Conservation (phyloP, 2,329 filamentous ascomycete genomes). For the Fusarium hostae region DNA sequence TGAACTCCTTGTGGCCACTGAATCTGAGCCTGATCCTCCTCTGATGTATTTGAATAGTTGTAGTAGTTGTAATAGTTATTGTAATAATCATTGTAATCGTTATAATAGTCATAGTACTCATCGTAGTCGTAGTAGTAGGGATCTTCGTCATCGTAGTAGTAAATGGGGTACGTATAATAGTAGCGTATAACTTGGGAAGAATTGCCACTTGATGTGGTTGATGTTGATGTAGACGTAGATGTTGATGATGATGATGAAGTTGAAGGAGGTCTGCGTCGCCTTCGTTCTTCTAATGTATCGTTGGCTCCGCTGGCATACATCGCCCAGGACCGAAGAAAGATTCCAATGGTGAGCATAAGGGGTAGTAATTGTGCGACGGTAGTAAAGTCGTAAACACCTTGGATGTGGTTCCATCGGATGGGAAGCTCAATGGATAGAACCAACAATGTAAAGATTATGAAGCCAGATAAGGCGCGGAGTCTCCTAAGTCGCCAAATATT, state of each 20-base stretch:
- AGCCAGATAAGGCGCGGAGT: constrained; percentile 29
- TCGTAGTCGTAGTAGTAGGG: not conserved
- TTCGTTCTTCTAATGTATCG: not conserved
- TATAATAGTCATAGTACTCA: not conserved
- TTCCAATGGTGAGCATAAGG: constrained; percentile 46
- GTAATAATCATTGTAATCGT: not conserved
- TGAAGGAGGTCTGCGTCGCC: not conserved
- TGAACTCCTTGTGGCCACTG: constrained; percentile 31
- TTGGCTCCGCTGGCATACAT: constrained; percentile 25
- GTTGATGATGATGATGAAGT: not conserved
- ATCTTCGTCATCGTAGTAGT: not conserved
- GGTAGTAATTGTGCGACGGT: constrained; percentile 48
- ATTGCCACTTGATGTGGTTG: not conserved
- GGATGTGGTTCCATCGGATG: constrained; percentile 49
- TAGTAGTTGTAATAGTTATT: not conserved
- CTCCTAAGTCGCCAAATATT: constrained; percentile 40
- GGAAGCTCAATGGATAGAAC: constrained; percentile 49
- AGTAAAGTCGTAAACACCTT: constrained; percentile 38
- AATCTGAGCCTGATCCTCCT: not conserved
- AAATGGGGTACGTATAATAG: not conserved
- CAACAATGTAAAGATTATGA: constrained; percentile 45
- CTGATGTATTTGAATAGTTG: not conserved
- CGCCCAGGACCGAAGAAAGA: constrained; percentile 44
- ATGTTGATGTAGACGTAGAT: not conserved
- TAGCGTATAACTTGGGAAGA: not conserved